These are phyloP conservation scores for Seiridium cupressi DNA, from an alignment of 2,329 filamentous ascomycete genomes.

Conservation along the genomic window DNA sequence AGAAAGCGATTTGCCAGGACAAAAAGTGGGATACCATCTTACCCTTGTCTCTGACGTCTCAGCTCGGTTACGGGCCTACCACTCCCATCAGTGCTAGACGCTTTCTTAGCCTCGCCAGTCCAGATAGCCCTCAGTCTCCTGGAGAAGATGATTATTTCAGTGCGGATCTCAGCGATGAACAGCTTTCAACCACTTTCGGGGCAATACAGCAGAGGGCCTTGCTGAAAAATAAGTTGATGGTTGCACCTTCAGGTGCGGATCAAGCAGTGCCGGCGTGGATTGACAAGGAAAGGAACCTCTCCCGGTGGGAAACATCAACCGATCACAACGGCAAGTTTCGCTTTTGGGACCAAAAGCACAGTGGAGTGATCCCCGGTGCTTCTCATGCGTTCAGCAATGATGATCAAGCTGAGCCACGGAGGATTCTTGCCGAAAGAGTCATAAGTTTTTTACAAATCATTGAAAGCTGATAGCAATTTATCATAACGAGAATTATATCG, in stretches of 20 bases:
- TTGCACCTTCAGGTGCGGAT: background rate
- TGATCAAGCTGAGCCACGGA: conserved; percentile 2
- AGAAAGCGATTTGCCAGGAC: background rate
- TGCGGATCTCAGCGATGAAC: conserved; percentile 1
- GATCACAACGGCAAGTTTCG: background rate
- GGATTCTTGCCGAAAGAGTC: background rate
- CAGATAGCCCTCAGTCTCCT: background rate
- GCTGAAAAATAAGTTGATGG: background rate
- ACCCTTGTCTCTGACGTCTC: background rate
- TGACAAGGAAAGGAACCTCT: background rate
- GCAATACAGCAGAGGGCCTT: background rate
- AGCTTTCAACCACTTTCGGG: background rate
- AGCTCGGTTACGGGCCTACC: background rate
- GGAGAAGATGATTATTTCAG: conserved; percentile 1
- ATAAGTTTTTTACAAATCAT: background rate
- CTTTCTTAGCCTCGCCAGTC: background rate
- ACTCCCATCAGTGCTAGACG: background rate
- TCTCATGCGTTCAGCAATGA: background rate
- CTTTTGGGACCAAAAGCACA: background rate
- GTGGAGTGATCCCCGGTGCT: background rate
- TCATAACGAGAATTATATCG: too few relatives aligned
- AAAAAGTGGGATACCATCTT: background rate
- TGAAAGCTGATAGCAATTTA: too few relatives aligned
- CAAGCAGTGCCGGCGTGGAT: conserved; percentile 1
- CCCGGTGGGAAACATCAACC: background rate